Evolutionary conservation across 352 stramenopile genomes (phyloP), one percentile per base, ranked within the genome.

Genomic region (Phytophthora ohioensis): DNA sequence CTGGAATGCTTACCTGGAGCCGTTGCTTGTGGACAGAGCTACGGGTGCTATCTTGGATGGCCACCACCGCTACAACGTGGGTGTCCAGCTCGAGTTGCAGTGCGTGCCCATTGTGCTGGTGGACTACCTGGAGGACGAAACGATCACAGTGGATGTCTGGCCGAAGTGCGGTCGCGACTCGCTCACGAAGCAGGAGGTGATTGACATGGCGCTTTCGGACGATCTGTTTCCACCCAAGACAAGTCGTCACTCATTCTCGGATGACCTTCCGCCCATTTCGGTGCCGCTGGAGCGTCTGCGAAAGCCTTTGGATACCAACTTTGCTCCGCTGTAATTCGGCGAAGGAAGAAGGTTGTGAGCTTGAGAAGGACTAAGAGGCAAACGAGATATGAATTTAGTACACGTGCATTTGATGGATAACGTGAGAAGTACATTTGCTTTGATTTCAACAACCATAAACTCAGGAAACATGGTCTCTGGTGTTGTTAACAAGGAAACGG

Each of bases 71-170:
- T 96, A 92, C 76, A 83, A 93, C 48, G 89, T 96, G 6, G 89
- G 84, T 5, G 30, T 85, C 32, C 87, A 94, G 63, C 79, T 96
- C 34, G 73, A 79, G n/a, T 71, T 96, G 34, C 10, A 79, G 63
- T 78, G 75, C 31, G 87, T 96, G 36, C 89, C 89, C 0, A 85
- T 91, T 30, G 89, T 96, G 57, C 66, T 96, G 35, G 89, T 96
- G 8, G 78, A 94, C 56, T 96, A 96, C 63, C 48, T 96, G n/a
- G 84, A 82, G 32, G 87, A 96, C 53, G 87, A 93, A 3, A 80
- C 81, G 21, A 94, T 96, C 55, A 92, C 87, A 12, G 89, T 96
- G 9, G 89, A 96, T 36, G 89, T 96, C 6, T 96, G 89, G 89
- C 89, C 89, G 1, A 87, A 93, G 59, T 94, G 89, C 53, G 89